Evolutionary conservation across 768 basidiomycete genomes (phyloP), one percentile per base, ranked within the genome.

Genomic region (Mycena sanguinolenta): DNA sequence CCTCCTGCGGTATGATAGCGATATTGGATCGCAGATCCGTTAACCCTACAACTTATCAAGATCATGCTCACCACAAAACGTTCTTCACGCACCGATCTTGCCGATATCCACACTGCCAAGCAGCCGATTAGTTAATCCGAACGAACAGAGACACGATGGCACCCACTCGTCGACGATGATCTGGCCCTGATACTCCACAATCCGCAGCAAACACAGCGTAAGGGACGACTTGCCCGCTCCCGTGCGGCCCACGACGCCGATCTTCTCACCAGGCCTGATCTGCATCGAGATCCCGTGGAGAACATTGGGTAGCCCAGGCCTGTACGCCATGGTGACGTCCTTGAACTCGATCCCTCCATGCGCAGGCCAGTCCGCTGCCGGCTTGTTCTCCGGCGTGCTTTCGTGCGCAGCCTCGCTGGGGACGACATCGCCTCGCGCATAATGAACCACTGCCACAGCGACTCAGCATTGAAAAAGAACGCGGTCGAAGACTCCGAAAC

Each of bases 231-330:
- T 89, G 25, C 89, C 90, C 3, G 89, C 88, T 1, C 90, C 91
- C 54, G 84, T 85, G 62, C 90, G 76, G 53, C 92, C 92, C 12
- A 95, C 92, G 39, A 95, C 88, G 13, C 93, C 93, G 63, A 95
- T 89, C 82, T 93, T 93, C 80, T 95, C 92, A 0, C 90, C 90
- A 0, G 87, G 87, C 3, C 81, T 79, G 50, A 95, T 86, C 25
- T 81, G 79, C 71, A 94, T 52, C 9, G 86, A 86, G 17, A 95
- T 82, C 0, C 87, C 88, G 72, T 90, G 89, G 34, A 95, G 84
- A 0, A 94, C 92, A 19, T 87, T 85, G 0, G 93, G 92, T 19
- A 94, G 82, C 4, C 90, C 91, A 0, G 89, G 87, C 21, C 93
- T 82, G 76, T 95, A 95, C 21, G 83, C 80, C 87, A 91, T 86